Conservation (phyloP, 2,329 filamentous ascomycete genomes). For the Tolypocladium ophioglossoides region DNA sequence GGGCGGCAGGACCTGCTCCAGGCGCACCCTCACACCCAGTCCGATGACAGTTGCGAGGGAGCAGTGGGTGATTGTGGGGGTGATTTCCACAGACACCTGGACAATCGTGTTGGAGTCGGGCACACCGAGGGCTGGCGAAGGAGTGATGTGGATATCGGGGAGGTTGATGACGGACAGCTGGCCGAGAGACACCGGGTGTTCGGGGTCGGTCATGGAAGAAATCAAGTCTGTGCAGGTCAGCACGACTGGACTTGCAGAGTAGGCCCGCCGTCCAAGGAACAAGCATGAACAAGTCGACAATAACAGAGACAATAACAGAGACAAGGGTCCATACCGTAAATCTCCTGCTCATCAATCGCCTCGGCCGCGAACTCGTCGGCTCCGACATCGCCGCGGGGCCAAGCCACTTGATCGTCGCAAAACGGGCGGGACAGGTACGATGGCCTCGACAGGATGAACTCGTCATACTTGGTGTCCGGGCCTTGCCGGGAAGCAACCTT, state of each 20-base stretch:
- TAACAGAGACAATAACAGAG: no score
- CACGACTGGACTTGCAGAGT: not conserved
- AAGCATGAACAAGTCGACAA: not conserved
- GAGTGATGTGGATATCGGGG: conserved; percentile 74
- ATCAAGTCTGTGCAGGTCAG: conserved; percentile 60
- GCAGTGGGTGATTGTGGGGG: conserved; percentile 94
- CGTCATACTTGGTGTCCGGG: conserved; percentile 35
- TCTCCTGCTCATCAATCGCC: conserved; percentile 92
- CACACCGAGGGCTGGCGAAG: conserved; percentile 22
- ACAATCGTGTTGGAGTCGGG: conserved; percentile 47
- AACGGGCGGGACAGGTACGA: conserved; percentile 31
- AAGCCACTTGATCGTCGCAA: conserved; percentile 22
- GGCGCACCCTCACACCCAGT: conserved; percentile 77
- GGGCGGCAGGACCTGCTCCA: conserved; percentile 84
- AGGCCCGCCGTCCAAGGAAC: not conserved
- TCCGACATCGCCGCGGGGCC: conserved; percentile 24
- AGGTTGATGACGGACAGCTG: conserved; percentile 92
- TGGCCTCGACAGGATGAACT: conserved; percentile 34
- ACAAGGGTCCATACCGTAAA: conserved; percentile 58
- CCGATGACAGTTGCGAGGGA: conserved; percentile 94
- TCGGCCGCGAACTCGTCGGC: conserved; percentile 57
- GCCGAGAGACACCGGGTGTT: conserved; percentile 89
- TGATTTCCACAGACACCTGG: conserved; percentile 78
- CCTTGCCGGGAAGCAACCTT: conserved; percentile 34
- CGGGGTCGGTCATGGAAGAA: conserved; percentile 87